Evolutionary conservation across 192 early-diverging fungal species (phyloP).

Genomic region (Rhizoclosmatium globosum): DNA sequence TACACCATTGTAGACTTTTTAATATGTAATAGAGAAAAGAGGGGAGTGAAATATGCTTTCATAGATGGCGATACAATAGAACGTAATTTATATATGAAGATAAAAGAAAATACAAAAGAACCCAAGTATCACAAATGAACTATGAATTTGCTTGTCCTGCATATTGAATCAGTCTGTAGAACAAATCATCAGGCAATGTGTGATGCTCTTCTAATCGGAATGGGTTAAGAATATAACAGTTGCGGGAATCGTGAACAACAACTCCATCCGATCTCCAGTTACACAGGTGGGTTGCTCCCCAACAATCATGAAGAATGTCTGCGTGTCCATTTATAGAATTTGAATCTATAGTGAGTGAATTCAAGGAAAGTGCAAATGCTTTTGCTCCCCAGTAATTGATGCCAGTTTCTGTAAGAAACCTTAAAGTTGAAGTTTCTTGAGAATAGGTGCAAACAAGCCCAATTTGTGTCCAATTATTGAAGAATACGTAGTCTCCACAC

Average conservation of each 20-base stretch:
- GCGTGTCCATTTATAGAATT: not conserved
- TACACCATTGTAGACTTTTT: too few relatives aligned
- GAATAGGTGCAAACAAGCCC: not conserved
- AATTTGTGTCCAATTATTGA: not conserved
- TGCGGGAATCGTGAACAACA: not conserved
- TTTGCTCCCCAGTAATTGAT: not conserved
- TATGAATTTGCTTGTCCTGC: too few relatives aligned
- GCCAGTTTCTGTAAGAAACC: not conserved
- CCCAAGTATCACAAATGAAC: too few relatives aligned
- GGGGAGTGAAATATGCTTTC: too few relatives aligned
- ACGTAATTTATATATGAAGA: too few relatives aligned
- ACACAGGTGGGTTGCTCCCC: not conserved
- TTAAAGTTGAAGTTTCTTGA: not conserved
- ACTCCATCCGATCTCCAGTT: not conserved
- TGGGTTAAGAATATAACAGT: not conserved
- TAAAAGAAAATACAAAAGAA: too few relatives aligned
- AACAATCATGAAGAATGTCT: slow-evolving; percentile 11
- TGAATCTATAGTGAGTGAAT: not conserved
- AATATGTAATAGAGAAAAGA: too few relatives aligned
- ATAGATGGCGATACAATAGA: too few relatives aligned
- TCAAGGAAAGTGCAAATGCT: not conserved
- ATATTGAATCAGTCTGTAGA: too few relatives aligned
- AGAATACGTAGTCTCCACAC: not conserved
- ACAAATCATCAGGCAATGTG: too few relatives aligned
- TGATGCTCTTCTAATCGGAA: slow-evolving; percentile 18